Evolutionary conservation across 2,329 filamentous ascomycete genomes (phyloP).

Genomic region (Rutstroemia sp.): DNA sequence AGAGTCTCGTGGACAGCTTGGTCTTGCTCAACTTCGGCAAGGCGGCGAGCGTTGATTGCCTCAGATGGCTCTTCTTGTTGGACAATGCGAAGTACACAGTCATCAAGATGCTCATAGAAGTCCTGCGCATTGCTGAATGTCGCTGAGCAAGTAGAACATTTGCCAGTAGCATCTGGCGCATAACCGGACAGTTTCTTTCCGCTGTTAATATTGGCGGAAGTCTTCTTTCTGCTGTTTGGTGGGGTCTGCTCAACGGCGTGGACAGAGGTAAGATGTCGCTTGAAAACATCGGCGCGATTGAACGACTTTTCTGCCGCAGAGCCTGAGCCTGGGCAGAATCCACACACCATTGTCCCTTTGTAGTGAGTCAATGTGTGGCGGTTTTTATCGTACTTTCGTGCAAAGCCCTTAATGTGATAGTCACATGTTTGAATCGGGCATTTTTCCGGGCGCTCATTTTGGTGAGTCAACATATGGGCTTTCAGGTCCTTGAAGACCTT

Average conservation of each 20-base stretch:
- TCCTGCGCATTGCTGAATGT: conserved; percentile 85
- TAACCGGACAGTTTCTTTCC: conserved; percentile 58
- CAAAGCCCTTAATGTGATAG: conserved; percentile 90
- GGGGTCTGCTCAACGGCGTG: conserved; percentile 93
- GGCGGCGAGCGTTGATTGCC: conserved; percentile 58
- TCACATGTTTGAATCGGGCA: conserved; percentile 92
- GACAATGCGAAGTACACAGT: conserved; percentile 64
- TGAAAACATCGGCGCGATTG: conserved; percentile 95
- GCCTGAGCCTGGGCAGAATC: conserved; percentile 85
- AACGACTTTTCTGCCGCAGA: conserved; percentile 90
- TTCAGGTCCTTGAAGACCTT: conserved; percentile 58
- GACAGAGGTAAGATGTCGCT: conserved; percentile 85
- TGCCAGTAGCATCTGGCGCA: conserved; percentile 70
- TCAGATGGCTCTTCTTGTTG: conserved; percentile 65
- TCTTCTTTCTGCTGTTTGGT: conserved; percentile 77
- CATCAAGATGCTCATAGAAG: conserved; percentile 92
- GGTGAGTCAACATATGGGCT: conserved; percentile 94
- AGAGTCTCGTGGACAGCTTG: conserved; percentile 53
- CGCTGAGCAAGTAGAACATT: conserved; percentile 84
- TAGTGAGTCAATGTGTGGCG: conserved; percentile 94
- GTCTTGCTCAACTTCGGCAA: conserved; percentile 60
- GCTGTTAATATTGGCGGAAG: conserved; percentile 28
- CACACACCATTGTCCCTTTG: conserved; percentile 96
- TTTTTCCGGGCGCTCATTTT: conserved; percentile 88
- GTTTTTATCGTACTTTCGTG: conserved; percentile 97